Evolutionary conservation across 1,139 yeast species (phyloP), one percentile per base, ranked within the genome.

Genomic region (Sugiyamaella neomexicana): DNA sequence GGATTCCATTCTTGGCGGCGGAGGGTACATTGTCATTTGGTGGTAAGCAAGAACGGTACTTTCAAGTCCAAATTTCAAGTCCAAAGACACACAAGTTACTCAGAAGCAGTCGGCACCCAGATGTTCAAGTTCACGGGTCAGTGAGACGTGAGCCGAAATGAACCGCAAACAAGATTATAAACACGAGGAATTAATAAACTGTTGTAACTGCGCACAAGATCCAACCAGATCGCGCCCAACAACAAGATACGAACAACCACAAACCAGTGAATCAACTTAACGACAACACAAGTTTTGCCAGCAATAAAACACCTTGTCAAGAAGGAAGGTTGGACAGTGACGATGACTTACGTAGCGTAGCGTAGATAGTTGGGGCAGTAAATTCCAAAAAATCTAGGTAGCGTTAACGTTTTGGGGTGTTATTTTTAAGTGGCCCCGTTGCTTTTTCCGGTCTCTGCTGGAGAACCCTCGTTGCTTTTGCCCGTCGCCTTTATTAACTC

Each of bases 1-100:
- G 0, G 88, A 82, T 61, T 81, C 82, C 79, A 83, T 79, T n/a
- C 60, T 32, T 8, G 48, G 48, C 10, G 48, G 48, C 16, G 46
- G 46, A 9, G 48, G 48, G 23, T 44, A 44, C 39, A 34, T 44
- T 10, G 48, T 44, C 54, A 45, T 46, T 37, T 15, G 40, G 17
- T 15, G 40, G 40, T 15, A 13, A 10, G 40, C 25, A 20, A 3
- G 25, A n/a, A n/a, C n/a, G n/a, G n/a, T n/a, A n/a, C n/a, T n/a
- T n/a, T n/a, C n/a, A n/a, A n/a, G n/a, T n/a, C n/a, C n/a, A n/a
- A n/a, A n/a, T n/a, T n/a, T n/a, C n/a, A n/a, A n/a, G n/a, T n/a
- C n/a, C n/a, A n/a, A n/a, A n/a, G n/a, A n/a, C n/a, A n/a, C n/a
- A n/a, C n/a, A n/a, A n/a, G n/a, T n/a, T n/a, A n/a, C n/a, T n/a